Conservation (phyloP, 176 grass and related monocot genomes). For the Alopecurus myosuroides region DNA sequence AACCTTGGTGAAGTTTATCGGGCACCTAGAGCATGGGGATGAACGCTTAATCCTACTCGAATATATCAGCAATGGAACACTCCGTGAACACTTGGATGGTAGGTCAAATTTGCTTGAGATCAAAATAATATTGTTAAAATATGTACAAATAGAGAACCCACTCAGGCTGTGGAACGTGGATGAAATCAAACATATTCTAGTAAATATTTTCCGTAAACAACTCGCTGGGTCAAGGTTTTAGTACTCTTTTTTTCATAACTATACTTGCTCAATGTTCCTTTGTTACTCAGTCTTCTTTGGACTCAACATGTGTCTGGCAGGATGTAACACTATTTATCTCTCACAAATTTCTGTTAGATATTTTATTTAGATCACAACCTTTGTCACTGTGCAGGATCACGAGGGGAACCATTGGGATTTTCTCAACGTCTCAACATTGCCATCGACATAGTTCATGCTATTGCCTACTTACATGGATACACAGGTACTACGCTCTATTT, state of each 20-base stretch:
- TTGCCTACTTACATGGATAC: slow-evolving; percentile 85
- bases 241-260: not conserved
- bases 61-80: slow-evolving; percentile 76
- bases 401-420: slow-evolving; percentile 50
- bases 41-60: slow-evolving; percentile 74
- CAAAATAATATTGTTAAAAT: slow-evolving; percentile 7
- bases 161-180: not conserved
- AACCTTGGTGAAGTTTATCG: slow-evolving; percentile 71
- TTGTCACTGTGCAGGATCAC: slow-evolving; percentile 38
- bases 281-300: not conserved
- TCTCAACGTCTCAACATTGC: slow-evolving; percentile 73
- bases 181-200: not conserved
- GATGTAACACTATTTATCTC: not conserved
- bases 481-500: slow-evolving; percentile 41
- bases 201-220: not conserved
- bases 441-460: slow-evolving; percentile 78
- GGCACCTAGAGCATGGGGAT: slow-evolving; percentile 63
- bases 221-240: not conserved
- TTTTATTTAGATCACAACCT: not conserved
- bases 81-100: slow-evolving; percentile 93
- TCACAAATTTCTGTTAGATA: not conserved
- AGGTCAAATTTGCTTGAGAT: slow-evolving; percentile 23
- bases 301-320: not conserved
- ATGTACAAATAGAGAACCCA: not conserved
- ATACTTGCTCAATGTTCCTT: not conserved